A percentile compares a stretch with the other conserved stretches of the same genome.
These are phyloP conservation scores for Candida khao-thaluensis DNA, from an alignment of 805 yeast genomes.

Conservation along the genomic window DNA sequence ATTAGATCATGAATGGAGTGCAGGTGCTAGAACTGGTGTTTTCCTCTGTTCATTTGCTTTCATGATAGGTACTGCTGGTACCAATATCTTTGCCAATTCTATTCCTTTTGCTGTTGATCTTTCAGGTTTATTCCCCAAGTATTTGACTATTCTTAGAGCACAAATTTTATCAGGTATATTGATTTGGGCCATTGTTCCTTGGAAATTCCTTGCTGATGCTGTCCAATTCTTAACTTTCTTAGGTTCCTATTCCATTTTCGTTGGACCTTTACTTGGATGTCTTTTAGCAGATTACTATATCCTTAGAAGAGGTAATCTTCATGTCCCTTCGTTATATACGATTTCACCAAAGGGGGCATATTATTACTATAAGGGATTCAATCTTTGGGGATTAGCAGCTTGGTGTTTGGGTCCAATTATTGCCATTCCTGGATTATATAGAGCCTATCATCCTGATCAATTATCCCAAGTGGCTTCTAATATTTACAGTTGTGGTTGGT, in stretches of 20 bases:
- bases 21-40: constrained; percentile 25
- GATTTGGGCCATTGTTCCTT: constrained; percentile 18
- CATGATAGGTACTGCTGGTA: constrained; percentile 24
- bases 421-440: constrained; percentile 16
- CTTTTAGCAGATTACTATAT: constrained; percentile 14
- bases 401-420: constrained; percentile 15
- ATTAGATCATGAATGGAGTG: constrained; percentile 23
- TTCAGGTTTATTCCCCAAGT: constrained; percentile 23
- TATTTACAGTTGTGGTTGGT: constrained; percentile 17
- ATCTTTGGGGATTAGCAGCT: constrained; percentile 15
- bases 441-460: constrained; percentile 13
- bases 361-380: constrained; percentile 15
- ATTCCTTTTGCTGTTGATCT: constrained; percentile 24
- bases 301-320: constrained; percentile 16
- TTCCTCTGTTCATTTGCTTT: constrained; percentile 18
- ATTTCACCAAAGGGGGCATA: constrained; percentile 11
- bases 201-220: constrained; percentile 17
- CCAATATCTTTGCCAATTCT: constrained; percentile 27
- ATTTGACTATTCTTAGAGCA: constrained; percentile 23
- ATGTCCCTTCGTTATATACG: constrained; percentile 17
- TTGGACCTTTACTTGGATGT: constrained; percentile 16
- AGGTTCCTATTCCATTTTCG: constrained; percentile 16
- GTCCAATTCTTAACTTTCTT: constrained; percentile 13
- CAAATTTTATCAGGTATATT: constrained; percentile 15
- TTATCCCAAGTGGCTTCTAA: constrained; percentile 13